A percentile compares a stretch with the other conserved stretches of the same genome.
These are phyloP conservation scores for Boechera retrofracta DNA, from an alignment of 345 rosid species.

Conservation along the genomic window DNA sequence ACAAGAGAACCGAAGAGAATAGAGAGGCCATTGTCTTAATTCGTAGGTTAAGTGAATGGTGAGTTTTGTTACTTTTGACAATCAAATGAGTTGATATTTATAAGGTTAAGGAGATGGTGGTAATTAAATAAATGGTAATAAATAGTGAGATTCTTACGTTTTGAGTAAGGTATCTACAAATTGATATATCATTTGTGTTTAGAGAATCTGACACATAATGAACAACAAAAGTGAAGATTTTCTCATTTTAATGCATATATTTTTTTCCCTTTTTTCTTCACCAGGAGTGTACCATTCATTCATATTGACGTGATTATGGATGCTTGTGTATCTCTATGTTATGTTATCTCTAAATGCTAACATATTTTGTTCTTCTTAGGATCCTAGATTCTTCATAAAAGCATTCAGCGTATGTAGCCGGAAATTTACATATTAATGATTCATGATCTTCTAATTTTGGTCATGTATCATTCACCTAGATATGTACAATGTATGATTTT, in stretches of 20 bases:
- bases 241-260: background rate
- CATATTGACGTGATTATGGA: too few relatives aligned
- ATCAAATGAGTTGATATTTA: constrained; percentile 11
- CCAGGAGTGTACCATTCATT: background rate
- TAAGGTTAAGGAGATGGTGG: constrained; percentile 7
- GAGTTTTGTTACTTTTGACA: background rate
- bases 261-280: background rate
- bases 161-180: constrained; percentile 7
- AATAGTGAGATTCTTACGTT: background rate
- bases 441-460: background rate
- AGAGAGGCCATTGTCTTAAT: constrained; percentile 31
- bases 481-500: background rate
- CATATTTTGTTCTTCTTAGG: background rate
- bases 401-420: background rate
- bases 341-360: too few relatives aligned
- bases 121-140: background rate
- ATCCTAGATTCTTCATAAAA: background rate
- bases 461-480: background rate
- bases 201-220: background rate
- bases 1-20: constrained; percentile 22
- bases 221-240: background rate
- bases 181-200: background rate
- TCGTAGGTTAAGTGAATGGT: background rate
- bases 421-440: too few relatives aligned
- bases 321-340: background rate